These are phyloP conservation scores for Kurtzmaniella quercitrusa DNA, from an alignment of 1,139 yeast genomes.

Conservation along the genomic window DNA sequence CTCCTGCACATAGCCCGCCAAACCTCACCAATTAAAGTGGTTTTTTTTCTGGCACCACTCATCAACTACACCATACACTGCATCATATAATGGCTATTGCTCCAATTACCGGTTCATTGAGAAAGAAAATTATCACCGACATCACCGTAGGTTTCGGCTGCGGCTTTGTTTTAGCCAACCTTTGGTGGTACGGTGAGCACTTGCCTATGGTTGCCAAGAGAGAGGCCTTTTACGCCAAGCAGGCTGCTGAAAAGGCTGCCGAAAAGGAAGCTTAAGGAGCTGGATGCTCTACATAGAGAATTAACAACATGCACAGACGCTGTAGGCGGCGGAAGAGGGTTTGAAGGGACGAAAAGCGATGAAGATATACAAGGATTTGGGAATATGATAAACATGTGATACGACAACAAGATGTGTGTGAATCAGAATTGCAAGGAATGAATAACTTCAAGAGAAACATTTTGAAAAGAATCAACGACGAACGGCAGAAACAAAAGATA, in stretches of 20 bases:
- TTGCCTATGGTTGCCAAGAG: conserved; percentile 66
- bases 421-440: no score
- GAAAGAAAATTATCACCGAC: conserved; percentile 79
- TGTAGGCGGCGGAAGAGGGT: background rate
- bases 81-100: conserved; percentile 67
- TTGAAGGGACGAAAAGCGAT: background rate
- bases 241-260: conserved; percentile 69
- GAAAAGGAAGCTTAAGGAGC: conserved; percentile 30
- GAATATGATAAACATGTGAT: no score
- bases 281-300: conserved; percentile 21
- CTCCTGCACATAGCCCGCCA: background rate
- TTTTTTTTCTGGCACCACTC: background rate
- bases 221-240: conserved; percentile 79
- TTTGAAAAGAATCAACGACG: no score
- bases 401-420: no score
- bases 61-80: background rate
- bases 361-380: conserved; percentile 3
- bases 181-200: conserved; percentile 49
- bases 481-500: no score
- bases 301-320: background rate
- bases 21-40: background rate
- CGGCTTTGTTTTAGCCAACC: conserved; percentile 34
- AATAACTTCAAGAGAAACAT: no score
- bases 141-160: conserved; percentile 60
- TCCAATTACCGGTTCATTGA: conserved; percentile 84